A percentile compares a stretch with the other conserved stretches of the same genome.
phyloP scores from a whole-genome alignment of 345 rosid species.

The Salix arbutifolia region DNA sequence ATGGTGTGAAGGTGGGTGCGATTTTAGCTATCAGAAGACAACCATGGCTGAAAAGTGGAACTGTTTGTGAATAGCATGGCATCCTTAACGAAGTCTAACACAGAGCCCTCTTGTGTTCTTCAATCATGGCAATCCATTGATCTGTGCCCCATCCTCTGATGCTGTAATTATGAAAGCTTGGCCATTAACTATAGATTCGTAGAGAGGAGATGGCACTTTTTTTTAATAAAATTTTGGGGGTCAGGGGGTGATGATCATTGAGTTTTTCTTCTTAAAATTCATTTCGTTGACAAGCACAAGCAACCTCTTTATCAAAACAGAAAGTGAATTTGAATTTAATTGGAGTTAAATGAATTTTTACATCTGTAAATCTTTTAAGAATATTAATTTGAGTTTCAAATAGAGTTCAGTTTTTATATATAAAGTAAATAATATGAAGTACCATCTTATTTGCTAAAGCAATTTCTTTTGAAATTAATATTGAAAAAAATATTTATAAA shows the following conservation, averaged over 20 bases:
- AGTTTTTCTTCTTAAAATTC: background rate
- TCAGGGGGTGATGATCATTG: background rate
- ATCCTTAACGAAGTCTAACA: background rate
- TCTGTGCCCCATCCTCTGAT: background rate
- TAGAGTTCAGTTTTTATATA: too few relatives aligned
- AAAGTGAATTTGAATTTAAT: background rate
- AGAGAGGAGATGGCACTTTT: background rate
- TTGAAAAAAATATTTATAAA: too few relatives aligned
- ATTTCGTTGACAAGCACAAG: background rate
- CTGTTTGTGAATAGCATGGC: background rate
- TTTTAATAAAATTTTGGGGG: too few relatives aligned
- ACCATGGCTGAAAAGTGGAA: background rate
- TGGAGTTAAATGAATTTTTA: too few relatives aligned
- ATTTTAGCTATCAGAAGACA: background rate
- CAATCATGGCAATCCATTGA: background rate
- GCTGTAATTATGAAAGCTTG: background rate
- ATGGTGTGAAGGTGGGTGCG: background rate
- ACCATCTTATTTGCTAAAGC: too few relatives aligned
- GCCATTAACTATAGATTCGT: background rate
- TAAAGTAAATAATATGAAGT: too few relatives aligned
- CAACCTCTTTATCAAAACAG: background rate
- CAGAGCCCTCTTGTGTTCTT: constrained; percentile 1
- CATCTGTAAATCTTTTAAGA: too few relatives aligned
- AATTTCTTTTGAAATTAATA: too few relatives aligned
- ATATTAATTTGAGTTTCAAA: too few relatives aligned